Evolutionary conservation across 2,329 filamentous ascomycete species (phyloP).

Genomic region (Aquanectria penicillioides): DNA sequence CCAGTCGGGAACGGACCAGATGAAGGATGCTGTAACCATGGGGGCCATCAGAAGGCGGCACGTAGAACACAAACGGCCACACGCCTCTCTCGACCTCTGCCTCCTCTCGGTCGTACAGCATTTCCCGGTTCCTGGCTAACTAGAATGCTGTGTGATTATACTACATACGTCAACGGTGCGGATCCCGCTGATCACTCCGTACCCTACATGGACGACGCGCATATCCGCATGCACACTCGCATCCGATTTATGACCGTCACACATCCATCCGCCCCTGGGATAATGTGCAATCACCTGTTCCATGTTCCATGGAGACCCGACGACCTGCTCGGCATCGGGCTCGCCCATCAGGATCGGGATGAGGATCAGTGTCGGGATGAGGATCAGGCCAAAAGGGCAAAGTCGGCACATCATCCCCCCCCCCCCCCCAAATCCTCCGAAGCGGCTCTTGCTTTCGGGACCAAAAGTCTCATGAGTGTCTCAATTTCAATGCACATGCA

Average conservation of each 20-base stretch:
- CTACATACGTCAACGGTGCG: constrained; percentile 14
- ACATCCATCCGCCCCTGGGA: neutral
- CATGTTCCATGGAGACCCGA: neutral
- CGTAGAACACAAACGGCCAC: no score
- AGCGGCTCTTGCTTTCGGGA: constrained; percentile 14
- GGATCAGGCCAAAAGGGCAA: no score
- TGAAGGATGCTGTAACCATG: no score
- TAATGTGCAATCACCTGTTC: neutral
- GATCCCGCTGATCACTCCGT: constrained; percentile 15
- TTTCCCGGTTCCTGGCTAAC: constrained; percentile 14
- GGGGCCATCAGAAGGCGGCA: no score
- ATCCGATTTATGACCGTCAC: neutral
- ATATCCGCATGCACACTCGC: constrained; percentile 3
- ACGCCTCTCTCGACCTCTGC: no score
- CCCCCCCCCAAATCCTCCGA: neutral
- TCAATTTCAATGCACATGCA: constrained; percentile 36
- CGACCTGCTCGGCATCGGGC: no score
- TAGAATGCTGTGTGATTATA: neutral
- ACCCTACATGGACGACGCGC: no score
- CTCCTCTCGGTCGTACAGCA: no score
- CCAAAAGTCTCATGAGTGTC: constrained; percentile 28
- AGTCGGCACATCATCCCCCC: neutral
- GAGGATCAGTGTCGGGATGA: no score
- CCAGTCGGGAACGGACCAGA: no score
- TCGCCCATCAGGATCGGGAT: no score